Conservation (phyloP, 2,329 filamentous ascomycete genomes). For the Coniella lustricola region DNA sequence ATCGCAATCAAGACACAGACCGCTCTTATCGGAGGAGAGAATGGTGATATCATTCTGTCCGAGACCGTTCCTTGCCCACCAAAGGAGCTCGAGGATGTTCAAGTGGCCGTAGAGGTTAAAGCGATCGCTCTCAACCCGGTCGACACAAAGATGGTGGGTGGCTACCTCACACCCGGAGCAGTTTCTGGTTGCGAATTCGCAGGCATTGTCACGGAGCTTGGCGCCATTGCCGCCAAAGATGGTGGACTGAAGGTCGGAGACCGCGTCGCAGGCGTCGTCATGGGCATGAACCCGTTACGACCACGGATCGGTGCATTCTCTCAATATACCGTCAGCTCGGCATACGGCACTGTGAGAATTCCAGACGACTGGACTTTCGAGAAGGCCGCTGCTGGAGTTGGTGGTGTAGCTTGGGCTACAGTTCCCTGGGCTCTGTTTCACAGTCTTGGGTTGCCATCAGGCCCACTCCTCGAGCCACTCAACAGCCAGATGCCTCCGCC, state of each 20-base stretch:
- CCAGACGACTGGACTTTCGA: not conserved
- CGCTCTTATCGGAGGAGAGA: not conserved
- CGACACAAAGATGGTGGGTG: conserved; percentile 25
- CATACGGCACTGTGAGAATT: conserved; percentile 3
- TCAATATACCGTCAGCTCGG: not conserved
- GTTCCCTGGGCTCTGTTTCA: conserved; percentile 3
- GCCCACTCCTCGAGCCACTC: not conserved
- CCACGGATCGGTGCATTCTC: conserved; percentile 4
- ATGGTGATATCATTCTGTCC: not conserved
- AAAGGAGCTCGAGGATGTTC: not conserved
- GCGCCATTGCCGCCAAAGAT: conserved; percentile 8
- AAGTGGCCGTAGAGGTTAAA: conserved; percentile 1
- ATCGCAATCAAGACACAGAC: not conserved
- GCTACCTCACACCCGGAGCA: conserved; percentile 17
- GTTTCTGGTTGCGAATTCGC: conserved; percentile 25
- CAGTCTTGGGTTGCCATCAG: not conserved
- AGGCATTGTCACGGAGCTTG: conserved; percentile 21
- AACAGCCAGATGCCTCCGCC: not conserved
- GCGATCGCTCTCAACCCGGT: conserved; percentile 26
- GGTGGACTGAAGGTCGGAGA: conserved; percentile 13
- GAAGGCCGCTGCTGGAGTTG: not conserved
- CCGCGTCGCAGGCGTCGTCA: conserved; percentile 15
- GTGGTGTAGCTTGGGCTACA: conserved; percentile 1
- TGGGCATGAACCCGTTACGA: conserved; percentile 10
- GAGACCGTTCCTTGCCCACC: not conserved